Evolutionary conservation across 768 basidiomycete genomes (phyloP), one percentile per base, ranked within the genome.

Genomic region (Pisolithus microcarpus): DNA sequence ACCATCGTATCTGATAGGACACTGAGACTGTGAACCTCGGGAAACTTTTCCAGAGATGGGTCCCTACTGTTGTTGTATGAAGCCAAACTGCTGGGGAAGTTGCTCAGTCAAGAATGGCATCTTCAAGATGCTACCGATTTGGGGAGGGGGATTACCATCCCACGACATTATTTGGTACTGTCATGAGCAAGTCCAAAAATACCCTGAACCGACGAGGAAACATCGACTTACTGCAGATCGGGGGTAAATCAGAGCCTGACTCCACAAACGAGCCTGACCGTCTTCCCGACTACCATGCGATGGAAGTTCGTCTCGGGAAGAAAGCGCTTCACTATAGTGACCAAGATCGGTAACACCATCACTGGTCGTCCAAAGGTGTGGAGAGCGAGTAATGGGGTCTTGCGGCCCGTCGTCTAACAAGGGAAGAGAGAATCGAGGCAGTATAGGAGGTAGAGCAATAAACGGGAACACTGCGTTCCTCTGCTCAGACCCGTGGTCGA

Each of bases 91-190:
- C 9, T 69, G 56, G 38, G 65, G 60, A 49, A 77, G 70, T 62
- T 88, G 85, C 61, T 89, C 86, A 5, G 87, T 85, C 21, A 91
- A 65, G 58, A 89, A 85, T 0, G 82, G 71, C 0, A 80, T 75
- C 0, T 71, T 66, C 16, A 67, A 63, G 9, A 72, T 61, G 11
- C 54, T 53, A 4, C 52, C 54, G 1, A 61, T 56, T 48, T 67
- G 68, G 4, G 67, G 65, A 5, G 70, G 59, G 24, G 73, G 70
- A 43, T 79, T 64, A 51, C 75, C 61, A 61, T 86, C 84, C 87
- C 87, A 90, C 2, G 84, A 85, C 46, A 77, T 60, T 5, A 74
- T 70, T 49, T 71, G 68, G 60, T 70, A 77, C 81, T 81, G 47
- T 30, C 52, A 26, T 48, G 24, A 8, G 47, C 38, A 38, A 36